phyloP scores from a whole-genome alignment of 208 protist genomes.

The Wallacemonas sp. region DNA sequence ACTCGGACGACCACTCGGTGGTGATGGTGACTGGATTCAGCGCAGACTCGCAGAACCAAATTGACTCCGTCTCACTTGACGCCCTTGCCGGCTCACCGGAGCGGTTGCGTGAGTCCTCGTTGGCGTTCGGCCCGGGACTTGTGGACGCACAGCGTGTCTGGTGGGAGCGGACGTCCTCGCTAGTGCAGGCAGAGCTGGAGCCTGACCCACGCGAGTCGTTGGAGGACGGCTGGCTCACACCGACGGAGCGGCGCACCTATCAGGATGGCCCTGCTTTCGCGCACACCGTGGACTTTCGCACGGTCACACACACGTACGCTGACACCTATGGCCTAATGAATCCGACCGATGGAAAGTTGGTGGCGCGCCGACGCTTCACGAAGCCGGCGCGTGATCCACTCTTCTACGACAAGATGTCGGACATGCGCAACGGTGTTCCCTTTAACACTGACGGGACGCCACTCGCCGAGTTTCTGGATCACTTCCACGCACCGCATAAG shows the following conservation, averaged over 20 bases:
- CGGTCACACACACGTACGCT: constrained; percentile 37
- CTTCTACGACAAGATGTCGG: constrained; percentile 78
- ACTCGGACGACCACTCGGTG: background rate
- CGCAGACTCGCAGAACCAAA: background rate
- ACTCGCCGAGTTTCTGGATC: constrained; percentile 48
- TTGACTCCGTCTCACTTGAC: constrained; percentile 30
- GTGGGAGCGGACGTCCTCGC: constrained; percentile 40
- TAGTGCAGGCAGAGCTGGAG: constrained; percentile 36
- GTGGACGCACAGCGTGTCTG: constrained; percentile 58
- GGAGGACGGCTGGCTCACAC: constrained; percentile 60
- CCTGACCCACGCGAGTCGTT: constrained; percentile 14
- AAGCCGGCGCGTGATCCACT: constrained; percentile 67
- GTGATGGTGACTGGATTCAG: constrained; percentile 28
- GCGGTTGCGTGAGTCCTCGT: background rate
- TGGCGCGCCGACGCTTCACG: constrained; percentile 61
- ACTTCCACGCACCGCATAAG: constrained; percentile 42
- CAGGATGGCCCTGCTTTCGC: constrained; percentile 61
- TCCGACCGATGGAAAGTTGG: constrained; percentile 57
- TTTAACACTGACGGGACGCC: constrained; percentile 62
- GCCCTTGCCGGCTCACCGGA: constrained; percentile 13
- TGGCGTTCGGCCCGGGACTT: constrained; percentile 54
- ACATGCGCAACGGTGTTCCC: constrained; percentile 78
- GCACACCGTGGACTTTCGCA: constrained; percentile 41
- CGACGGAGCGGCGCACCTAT: constrained; percentile 35
- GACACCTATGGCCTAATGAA: constrained; percentile 62